Percentiles rank a stretch among this genome's conserved stretches.
Evolutionary conservation across 345 rosid genomes (phyloP).

Genomic region (Adansonia digitata): DNA sequence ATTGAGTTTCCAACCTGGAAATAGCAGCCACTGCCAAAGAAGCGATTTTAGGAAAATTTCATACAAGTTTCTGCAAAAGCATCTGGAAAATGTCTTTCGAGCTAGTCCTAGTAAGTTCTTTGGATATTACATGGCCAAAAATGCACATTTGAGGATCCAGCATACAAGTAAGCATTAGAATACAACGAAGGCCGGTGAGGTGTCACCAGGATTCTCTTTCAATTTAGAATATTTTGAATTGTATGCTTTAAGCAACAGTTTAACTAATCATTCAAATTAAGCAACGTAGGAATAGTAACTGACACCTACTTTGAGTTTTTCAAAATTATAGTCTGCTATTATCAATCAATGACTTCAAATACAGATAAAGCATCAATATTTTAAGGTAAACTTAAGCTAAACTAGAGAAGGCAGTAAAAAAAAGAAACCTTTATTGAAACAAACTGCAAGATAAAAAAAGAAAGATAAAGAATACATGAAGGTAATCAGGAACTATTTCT

Average conservation of each 20-base stretch:
- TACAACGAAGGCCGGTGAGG: not conserved
- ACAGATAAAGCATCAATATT: not conserved
- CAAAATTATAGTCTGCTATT: not conserved
- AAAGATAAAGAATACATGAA: not conserved
- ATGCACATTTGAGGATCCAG: not conserved
- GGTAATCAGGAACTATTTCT: not conserved
- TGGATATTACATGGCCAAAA: not conserved
- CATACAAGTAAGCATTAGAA: not conserved
- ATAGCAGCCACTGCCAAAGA: conserved; percentile 73
- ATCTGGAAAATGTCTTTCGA: not conserved
- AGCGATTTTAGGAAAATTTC: conserved; percentile 21
- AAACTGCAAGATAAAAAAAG: not conserved
- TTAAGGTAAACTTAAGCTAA: not conserved
- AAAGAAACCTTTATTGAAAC: not conserved
- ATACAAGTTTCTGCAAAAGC: not conserved
- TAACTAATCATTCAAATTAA: not conserved
- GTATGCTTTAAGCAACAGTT: not conserved
- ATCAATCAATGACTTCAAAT: not conserved
- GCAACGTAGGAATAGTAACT: not conserved
- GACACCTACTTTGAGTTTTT: not conserved
- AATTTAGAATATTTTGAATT: not conserved
- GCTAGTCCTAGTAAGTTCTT: not conserved
- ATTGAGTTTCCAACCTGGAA: conserved; percentile 71
- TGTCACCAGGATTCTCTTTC: not conserved
- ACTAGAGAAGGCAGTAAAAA: not conserved